phyloP scores from a whole-genome alignment of 345 rosid species.

The Camelina laxa region DNA sequence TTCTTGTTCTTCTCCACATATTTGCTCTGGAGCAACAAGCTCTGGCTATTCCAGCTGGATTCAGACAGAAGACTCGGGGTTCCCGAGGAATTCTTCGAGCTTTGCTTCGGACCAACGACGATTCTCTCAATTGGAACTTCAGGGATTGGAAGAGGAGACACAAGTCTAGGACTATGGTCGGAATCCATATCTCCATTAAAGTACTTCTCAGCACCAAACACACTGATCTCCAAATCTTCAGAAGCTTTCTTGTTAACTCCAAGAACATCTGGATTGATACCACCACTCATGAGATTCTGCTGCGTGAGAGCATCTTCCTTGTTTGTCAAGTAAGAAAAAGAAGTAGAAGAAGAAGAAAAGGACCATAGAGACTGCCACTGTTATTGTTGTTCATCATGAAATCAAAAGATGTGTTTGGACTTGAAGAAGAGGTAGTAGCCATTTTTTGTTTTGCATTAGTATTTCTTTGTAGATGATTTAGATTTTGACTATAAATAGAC shows the following conservation, averaged over 20 bases:
- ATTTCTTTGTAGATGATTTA: conserved; percentile 18
- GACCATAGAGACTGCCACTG: conserved; percentile 44
- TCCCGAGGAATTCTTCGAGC: conserved; percentile 40
- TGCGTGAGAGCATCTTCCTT: conserved; percentile 49
- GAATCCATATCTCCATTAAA: conserved; percentile 67
- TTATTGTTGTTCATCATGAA: conserved; percentile 38
- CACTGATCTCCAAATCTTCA: conserved; percentile 73
- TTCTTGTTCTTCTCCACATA: conserved; percentile 45
- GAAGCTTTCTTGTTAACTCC: conserved; percentile 44
- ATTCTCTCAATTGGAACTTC: conserved; percentile 30
- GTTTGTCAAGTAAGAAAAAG: conserved; percentile 51
- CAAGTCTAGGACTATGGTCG: conserved; percentile 43
- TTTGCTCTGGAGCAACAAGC: conserved; percentile 67
- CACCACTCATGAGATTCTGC: conserved; percentile 43
- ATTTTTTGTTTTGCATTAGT: background rate
- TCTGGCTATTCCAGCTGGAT: conserved; percentile 59
- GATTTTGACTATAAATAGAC: conserved; percentile 29
- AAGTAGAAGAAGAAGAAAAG: conserved; percentile 53
- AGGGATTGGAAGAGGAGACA: conserved; percentile 34
- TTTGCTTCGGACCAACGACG: conserved; percentile 12
- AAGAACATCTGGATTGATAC: conserved; percentile 32
- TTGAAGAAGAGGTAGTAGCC: conserved; percentile 32
- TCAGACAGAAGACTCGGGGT: conserved; percentile 47
- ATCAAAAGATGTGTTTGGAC: conserved; percentile 41
- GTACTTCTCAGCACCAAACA: conserved; percentile 85